Percentiles rank a stretch among this genome's conserved stretches.
Evolutionary conservation across 2,329 filamentous ascomycete species (phyloP).

Genomic region (Apiospora koreana): DNA sequence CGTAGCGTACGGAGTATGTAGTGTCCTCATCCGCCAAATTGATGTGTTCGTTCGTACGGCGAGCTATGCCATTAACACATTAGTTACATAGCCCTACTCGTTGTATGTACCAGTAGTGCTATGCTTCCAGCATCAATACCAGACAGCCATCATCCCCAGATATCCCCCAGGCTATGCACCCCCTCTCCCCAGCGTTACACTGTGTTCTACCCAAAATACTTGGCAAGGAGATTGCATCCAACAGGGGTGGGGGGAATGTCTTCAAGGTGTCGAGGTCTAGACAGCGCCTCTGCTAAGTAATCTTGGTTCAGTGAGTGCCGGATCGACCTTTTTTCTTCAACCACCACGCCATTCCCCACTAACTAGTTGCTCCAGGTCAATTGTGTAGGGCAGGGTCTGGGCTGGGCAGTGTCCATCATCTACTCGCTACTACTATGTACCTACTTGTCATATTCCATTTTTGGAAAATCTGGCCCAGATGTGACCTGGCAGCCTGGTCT

Average conservation of each 20-base stretch:
- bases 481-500: neutral
- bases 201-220: neutral
- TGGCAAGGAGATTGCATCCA: constrained; percentile 12
- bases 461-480: constrained; percentile 1
- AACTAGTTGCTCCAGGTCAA: neutral
- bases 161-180: neutral
- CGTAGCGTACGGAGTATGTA: too few relatives aligned
- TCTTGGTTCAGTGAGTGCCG: constrained; percentile 11
- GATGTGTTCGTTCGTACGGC: too few relatives aligned
- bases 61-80: too few relatives aligned
- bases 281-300: constrained; percentile 1
- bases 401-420: neutral
- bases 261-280: neutral
- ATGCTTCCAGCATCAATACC: neutral
- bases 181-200: neutral
- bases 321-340: constrained; percentile 1
- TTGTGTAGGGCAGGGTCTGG: neutral
- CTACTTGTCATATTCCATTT: constrained; percentile 7
- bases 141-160: neutral
- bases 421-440: too few relatives aligned
- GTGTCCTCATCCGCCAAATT: too few relatives aligned
- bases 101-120: neutral
- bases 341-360: constrained; percentile 4
- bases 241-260: neutral
- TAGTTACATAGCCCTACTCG: too few relatives aligned